Evolutionary conservation across 768 basidiomycete genomes (phyloP), one percentile per base, ranked within the genome.

Genomic region (Grammothele lineata): DNA sequence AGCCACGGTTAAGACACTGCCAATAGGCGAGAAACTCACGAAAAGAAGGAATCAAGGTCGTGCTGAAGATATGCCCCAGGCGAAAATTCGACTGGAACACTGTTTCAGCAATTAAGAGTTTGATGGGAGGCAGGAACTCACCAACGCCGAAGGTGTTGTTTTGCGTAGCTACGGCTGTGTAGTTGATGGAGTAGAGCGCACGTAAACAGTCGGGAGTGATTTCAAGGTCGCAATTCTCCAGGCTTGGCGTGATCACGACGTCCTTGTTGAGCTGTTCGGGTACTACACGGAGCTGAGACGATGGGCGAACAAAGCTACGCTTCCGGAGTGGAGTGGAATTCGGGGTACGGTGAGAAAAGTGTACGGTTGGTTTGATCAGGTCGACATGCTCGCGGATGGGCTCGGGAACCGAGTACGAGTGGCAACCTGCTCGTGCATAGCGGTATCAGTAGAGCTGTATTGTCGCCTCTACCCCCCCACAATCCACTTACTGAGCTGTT

Each of bases 311-410:
- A 6, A 58, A 69, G 40, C 47, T 70, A 66, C 68, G 12, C 73
- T 63, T 32, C 72, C n/a, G 58, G 54, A 72, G 45, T 66, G 65
- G 45, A 72, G 72, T 36, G 2, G 24, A 22, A 17, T 5, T 27
- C 9, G 49, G 49, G 5, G 48, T 15, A 14, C 53, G 36, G 36
- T 50, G 53, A 37, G 69, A 66, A 56, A 87, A 87, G 64, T 80
- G 77, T 1, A 83, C 86, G 1, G 86, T 87, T 0, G 86, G 85
- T 50, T 85, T 82, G 34, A 87, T 70, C 24, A 87, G 62, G 24
- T 85, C 83, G 43, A 87, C 61, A 56, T 86, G 83, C 5, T 70
- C 63, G 47, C 78, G 70, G 39, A 87, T 60, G 47, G 72, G 50
- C 40, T 70, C 68, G 0, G 86, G 85, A 17, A 88, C 73, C 51